Base-by-base conservation (phyloP, 768 basidiomycete species). In the Hypholoma fasciculare region DNA sequence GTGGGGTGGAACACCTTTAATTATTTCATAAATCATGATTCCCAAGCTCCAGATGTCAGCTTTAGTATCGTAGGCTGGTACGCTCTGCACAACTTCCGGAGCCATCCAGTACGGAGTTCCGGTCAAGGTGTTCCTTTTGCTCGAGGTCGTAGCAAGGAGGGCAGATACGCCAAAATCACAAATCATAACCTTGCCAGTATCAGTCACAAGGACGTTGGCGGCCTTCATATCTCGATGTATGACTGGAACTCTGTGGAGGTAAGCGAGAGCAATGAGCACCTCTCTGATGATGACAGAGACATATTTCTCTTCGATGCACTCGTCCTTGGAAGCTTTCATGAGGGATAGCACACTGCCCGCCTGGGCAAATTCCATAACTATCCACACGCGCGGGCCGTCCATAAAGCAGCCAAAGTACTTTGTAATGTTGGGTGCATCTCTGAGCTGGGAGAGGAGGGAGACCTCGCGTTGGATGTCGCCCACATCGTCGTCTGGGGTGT, bases 61-160 rank as follows among this genome's bases (percentile, higher is more conserved):
- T 71, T 97, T 98, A 52, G 92, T 90, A 68, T 99, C 96, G 72
- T 99, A 98, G 43, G 87, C 81, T n/a, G 93, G 86, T 11, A 91
- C 88, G 9, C 82, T 81, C 62, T 94, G 91, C 14, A 96, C 92
- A 3, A 98, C 94, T 72, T 99, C 97, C 0, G 97, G 97, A 0
- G 97, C 97, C 97, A 99, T 99, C 96, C 96, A 98, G 70, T 97
- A 94, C 0, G 96, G 96, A 1, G 97, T 98, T 1, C 97, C 97
- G 60, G 96, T 94, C 67, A 98, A 84, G 0, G 97, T 99, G 52
- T 96, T 94, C 20, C 97, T 86, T 72, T 98, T 98, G 71, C 93
- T 94, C 11, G 88, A 86, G 2, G 86, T 80, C 14, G 87, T 92
- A 23, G 86, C 84, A 53, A 98, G 83, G 38, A 97, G 84, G 2